Evolutionary conservation across 169 alveolate species (phyloP).

Genomic region (Amoebophrya sp.): DNA sequence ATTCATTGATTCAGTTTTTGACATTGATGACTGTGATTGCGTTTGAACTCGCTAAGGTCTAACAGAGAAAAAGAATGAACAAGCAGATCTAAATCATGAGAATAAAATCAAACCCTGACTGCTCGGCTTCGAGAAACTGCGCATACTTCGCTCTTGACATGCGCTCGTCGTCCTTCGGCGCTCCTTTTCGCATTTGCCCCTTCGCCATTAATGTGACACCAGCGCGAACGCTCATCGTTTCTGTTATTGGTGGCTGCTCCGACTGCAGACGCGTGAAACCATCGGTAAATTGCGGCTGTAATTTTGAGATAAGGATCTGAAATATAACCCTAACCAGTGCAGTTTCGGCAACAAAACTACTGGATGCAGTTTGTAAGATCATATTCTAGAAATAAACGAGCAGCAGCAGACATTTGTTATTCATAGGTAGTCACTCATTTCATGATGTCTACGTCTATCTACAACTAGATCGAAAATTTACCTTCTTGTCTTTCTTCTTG

Average conservation of each 20-base stretch:
- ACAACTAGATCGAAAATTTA: too few relatives aligned
- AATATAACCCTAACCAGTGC: too few relatives aligned
- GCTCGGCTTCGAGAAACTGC: slow-evolving; percentile 2
- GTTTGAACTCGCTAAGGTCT: too few relatives aligned
- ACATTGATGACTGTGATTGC: too few relatives aligned
- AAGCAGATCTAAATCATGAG: too few relatives aligned
- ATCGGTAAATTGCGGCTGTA: not conserved
- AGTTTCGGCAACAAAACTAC: too few relatives aligned
- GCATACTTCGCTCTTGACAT: not conserved
- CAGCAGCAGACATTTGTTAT: not conserved
- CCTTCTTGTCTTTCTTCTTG: not conserved
- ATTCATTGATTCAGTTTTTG: too few relatives aligned
- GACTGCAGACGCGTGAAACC: slow-evolving; percentile 5
- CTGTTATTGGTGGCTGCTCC: not conserved
- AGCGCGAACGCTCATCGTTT: not conserved
- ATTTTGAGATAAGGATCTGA: not conserved
- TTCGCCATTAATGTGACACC: not conserved
- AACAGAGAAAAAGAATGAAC: too few relatives aligned
- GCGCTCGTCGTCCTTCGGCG: not conserved
- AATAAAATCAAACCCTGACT: too few relatives aligned
- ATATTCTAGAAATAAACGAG: not conserved
- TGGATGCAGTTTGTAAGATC: not conserved
- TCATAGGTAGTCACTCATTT: not conserved
- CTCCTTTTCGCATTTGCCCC: not conserved
- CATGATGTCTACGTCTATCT: too few relatives aligned